A percentile compares a stretch with the other conserved stretches of the same genome.
phyloP scores from a whole-genome alignment of 2,329 filamentous ascomycete genomes.

The Penicillium sp. region DNA sequence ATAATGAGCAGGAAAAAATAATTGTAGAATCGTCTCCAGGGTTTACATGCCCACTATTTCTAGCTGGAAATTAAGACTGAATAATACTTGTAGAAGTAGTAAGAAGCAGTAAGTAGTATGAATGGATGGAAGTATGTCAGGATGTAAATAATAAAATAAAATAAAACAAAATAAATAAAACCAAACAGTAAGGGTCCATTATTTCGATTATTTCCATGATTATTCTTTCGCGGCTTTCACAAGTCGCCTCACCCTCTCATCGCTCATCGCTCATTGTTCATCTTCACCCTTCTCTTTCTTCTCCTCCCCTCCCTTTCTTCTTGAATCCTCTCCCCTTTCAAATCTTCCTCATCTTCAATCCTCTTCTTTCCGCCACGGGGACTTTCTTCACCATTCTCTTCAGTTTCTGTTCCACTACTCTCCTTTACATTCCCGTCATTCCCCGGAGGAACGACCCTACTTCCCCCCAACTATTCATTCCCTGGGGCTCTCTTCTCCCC shows the following conservation, averaged over 20 bases:
- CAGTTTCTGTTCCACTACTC: constrained; percentile 17
- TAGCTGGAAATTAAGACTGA: background rate
- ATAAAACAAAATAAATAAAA: background rate
- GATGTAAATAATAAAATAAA: constrained; percentile 1
- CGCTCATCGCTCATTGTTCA: background rate
- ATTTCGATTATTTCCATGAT: background rate
- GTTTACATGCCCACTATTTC: background rate
- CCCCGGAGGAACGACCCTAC: constrained; percentile 49
- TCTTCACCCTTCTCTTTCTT: constrained; percentile 25
- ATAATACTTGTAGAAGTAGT: background rate
- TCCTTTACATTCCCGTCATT: constrained; percentile 29
- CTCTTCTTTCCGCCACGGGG: background rate
- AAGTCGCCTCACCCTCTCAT: constrained; percentile 19
- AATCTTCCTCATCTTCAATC: constrained; percentile 20
- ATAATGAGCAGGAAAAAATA: background rate
- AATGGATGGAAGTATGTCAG: background rate
- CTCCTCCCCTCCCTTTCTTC: constrained; percentile 11
- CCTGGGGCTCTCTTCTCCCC: constrained; percentile 18
- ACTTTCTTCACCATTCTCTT: background rate
- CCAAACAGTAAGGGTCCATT: constrained; percentile 7
- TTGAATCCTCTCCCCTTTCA: constrained; percentile 21
- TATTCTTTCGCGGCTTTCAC: constrained; percentile 5
- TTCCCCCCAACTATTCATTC: constrained; percentile 23
- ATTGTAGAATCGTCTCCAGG: background rate
- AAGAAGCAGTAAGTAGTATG: background rate